These are phyloP conservation scores for Coleophoma crateriformis DNA, from an alignment of 2,329 filamentous ascomycete species.

Conservation along the genomic window DNA sequence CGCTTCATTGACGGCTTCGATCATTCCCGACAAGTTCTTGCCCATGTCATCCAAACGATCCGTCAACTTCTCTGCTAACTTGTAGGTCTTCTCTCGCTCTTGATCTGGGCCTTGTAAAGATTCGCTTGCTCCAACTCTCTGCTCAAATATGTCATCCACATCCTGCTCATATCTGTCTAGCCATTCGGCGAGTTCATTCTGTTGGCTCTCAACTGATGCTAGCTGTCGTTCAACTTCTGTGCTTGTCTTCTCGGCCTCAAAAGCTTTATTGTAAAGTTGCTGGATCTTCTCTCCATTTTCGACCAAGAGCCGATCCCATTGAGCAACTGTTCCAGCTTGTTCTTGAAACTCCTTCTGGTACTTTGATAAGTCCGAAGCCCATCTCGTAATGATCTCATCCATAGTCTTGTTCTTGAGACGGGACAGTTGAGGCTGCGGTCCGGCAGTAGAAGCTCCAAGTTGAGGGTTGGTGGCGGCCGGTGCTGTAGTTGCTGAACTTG, in stretches of 20 bases:
- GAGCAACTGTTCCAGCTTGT: conserved; percentile 78
- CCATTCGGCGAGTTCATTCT: conserved; percentile 83
- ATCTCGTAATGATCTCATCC: conserved; percentile 96
- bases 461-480: conserved; percentile 26
- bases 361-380: conserved; percentile 91
- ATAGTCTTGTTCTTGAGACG: conserved; percentile 97
- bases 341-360: conserved; percentile 96
- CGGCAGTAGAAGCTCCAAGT: conserved; percentile 70
- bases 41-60: conserved; percentile 91
- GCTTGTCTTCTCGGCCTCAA: conserved; percentile 89
- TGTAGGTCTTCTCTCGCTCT: conserved; percentile 93
- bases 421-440: conserved; percentile 78
- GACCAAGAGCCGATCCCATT: conserved; percentile 86
- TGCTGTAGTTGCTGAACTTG: conserved; percentile 6
- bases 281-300: conserved; percentile 95
- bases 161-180: conserved; percentile 88
- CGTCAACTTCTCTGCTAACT: conserved; percentile 87
- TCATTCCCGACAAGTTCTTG: conserved; percentile 89
- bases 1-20: conserved; percentile 94
- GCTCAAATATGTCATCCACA: conserved; percentile 80
- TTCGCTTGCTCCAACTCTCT: conserved; percentile 70
- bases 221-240: conserved; percentile 92
- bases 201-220: conserved; percentile 82
- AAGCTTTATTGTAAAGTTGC: conserved; percentile 84
- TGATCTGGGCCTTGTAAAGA: conserved; percentile 83